phyloP scores from a whole-genome alignment of 140 eudicot genomes.

The Flaveria floridana region DNA sequence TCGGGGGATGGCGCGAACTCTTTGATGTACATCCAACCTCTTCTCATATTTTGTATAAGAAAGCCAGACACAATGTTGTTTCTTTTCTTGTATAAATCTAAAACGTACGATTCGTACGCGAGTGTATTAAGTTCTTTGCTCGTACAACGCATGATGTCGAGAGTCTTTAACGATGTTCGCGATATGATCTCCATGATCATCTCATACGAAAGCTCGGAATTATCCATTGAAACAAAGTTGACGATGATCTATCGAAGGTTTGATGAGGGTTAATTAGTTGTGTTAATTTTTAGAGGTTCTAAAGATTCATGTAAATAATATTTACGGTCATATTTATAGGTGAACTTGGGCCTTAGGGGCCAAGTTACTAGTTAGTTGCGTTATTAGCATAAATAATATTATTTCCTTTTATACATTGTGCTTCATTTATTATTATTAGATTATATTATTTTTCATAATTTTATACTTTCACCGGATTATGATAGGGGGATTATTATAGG shows the following conservation, averaged over 20 bases:
- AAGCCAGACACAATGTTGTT: constrained; percentile 26
- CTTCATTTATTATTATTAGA: too few relatives aligned
- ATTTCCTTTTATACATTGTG: neutral
- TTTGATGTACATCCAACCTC: neutral
- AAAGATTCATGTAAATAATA: neutral
- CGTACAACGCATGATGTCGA: constrained; percentile 17
- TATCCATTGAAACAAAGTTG: neutral
- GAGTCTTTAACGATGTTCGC: constrained; percentile 20
- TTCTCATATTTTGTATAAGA: neutral
- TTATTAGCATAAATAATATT: too few relatives aligned
- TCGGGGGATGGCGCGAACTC: constrained; percentile 23
- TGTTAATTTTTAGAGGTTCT: neutral
- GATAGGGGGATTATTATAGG: too few relatives aligned
- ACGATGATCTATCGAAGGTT: neutral
- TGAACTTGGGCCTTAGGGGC: neutral
- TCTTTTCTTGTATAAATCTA: neutral
- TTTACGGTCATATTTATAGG: neutral
- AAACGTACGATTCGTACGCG: constrained; percentile 15
- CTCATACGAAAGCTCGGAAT: constrained; percentile 12
- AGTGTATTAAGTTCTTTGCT: constrained; percentile 8
- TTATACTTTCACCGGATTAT: too few relatives aligned
- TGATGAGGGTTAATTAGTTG: neutral
- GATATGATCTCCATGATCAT: constrained; percentile 23
- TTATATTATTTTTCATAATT: too few relatives aligned
- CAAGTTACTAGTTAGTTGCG: neutral